These are phyloP conservation scores for Chalara sp. DNA, from an alignment of 2,329 filamentous ascomycete species.

Conservation along the genomic window DNA sequence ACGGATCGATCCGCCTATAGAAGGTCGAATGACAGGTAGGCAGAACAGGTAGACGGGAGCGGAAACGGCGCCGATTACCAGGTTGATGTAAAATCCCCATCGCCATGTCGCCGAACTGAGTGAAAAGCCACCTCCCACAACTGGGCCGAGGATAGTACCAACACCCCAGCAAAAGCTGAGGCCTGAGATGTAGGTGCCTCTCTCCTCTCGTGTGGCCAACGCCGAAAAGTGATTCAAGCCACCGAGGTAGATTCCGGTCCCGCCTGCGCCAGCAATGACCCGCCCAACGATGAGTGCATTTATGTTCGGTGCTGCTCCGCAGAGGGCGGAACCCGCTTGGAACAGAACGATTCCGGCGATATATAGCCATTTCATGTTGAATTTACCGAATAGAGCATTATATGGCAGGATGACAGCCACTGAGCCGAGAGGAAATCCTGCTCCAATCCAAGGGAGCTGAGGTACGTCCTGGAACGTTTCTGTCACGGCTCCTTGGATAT, in stretches of 20 bases:
- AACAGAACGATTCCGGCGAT: constrained; percentile 13
- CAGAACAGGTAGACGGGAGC: neutral
- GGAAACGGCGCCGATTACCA: constrained; percentile 27
- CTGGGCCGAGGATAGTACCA: constrained; percentile 14
- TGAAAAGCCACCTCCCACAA: constrained; percentile 26
- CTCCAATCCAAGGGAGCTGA: no score
- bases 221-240: no score
- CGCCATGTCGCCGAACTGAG: constrained; percentile 20
- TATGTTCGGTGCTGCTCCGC: constrained; percentile 24
- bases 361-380: constrained; percentile 19
- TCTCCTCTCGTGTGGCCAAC: no score
- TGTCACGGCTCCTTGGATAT: no score
- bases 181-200: no score
- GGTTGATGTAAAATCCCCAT: constrained; percentile 29
- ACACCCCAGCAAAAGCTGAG: constrained; percentile 3
- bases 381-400: constrained; percentile 13
- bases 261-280: constrained; percentile 34
- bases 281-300: constrained; percentile 39
- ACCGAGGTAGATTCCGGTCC: constrained; percentile 31
- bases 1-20: no score
- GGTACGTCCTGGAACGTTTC: no score
- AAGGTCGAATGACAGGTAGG: no score
- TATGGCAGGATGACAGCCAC: no score
- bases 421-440: no score
- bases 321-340: constrained; percentile 22